Evolutionary conservation across 495 filamentous ascomycete species (phyloP), one percentile per base, ranked within the genome.

Genomic region (Cairneyella variabilis): DNA sequence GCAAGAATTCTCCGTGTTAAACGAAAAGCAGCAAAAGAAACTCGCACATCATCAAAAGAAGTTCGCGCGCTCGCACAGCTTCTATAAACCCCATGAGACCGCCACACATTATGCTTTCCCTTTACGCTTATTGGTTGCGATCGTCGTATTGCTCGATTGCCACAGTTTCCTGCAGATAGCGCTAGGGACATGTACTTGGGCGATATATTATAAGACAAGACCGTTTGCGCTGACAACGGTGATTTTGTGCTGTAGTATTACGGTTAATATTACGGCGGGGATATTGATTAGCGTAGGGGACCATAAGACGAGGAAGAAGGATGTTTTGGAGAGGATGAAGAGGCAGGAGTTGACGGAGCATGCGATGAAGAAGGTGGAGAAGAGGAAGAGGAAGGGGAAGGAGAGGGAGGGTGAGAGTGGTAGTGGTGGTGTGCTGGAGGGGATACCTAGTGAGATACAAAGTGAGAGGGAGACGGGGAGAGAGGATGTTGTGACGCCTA

Each of bases 1-100:
- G 14, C 37, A 61, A 28, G 67, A 70, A 48, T 49, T 72, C 50
- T 76, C 75, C 0, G 85, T 91, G 0, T 72, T 92, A 3, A 76
- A 71, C 16, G 76, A 75, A 11, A 66, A 72, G 30, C 81, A 90
- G 61, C 83, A 90, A 60, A 68, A 68, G 25, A 75, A 72, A 28
- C 73, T 92, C 11, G 72, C 78, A 30, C 80, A 90, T 57, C 87
- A 92, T 61, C 84, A 90, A 58, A 74, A 69, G 27, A 90, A 89
- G 59, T 85, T 90, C 55, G 73, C 83, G 57, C 86, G 82, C 46
- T 85, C 83, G 0, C 88, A 92, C 61, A 88, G 85, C 1, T 92
- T 90, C 67, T 92, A 90, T 72, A 89, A 88, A 63, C 88, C 88
- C 0, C 86, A 92, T 68, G 88, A 90, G 69, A 91, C 87, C 0